Base-by-base conservation (phyloP, 1,284 basidiomycete species). In the Cystobasidiaceae sp. region DNA sequence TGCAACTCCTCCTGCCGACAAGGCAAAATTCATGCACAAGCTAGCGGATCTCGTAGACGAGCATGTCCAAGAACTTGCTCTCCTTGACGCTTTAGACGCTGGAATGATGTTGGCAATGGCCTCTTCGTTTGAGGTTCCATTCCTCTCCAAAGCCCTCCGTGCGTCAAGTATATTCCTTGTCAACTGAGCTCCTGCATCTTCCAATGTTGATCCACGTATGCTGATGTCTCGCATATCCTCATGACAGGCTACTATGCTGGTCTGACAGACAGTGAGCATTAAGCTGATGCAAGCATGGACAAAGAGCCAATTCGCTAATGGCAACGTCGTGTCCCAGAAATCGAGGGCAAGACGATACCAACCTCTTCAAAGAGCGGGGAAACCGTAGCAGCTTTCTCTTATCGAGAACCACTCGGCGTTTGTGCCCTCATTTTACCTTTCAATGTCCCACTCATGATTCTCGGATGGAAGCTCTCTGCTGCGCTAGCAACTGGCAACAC, bases 401-500 rank as follows among this genome's bases (percentile, higher is more conserved):
- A 39, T 39, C 37, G 37, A 39, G 37, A 39, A n/a, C 37, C 37
- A 11, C 11, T 39, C 23, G 13, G 13, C 13, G 13, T 13, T 11
- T 15, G 45, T 23, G 45, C 13, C 11, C 21, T 9, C n/a, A 67
- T 63, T 17, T 55, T 70, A 27, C 67, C 70, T 11, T 68, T 50
- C 54, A 71, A 71, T 41, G 67, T 71, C 34, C 68, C 70, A 1
- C 19, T 70, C 25, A 52, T 57, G 15, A 69, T 72, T 64, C 30
- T 71, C 37, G 41, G 58, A 11, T 68, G 54, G 48, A 72, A 72
- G 67, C 19, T 71, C 15, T 71, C 37, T 15, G 74, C 75, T n/a
- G 71, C 70, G 13, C 37, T 72, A 17, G 71, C 70, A 13, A 71
- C 71, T 6, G 71, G 71, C 1, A 72, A 72, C 50, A 59, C 52